Base-by-base conservation (phyloP, 768 basidiomycete genomes). In the Suillus placidus region DNA sequence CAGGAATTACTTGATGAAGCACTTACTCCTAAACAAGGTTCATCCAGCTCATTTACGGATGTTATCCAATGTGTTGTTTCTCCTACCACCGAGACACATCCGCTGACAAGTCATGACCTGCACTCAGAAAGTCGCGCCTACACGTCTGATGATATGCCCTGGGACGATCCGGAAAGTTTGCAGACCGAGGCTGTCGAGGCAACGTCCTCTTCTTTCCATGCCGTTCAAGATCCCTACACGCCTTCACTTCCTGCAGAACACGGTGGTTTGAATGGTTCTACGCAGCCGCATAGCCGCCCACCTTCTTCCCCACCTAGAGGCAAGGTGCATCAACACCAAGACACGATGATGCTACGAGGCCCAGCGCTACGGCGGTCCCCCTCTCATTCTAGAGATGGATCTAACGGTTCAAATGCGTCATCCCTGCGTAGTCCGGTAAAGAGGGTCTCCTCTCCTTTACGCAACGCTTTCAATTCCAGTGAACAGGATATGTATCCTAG, bases 131-230 rank as follows among this genome's bases (percentile, higher is more conserved):
- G 40, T 40, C 61, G 45, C 12, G 38, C 61, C 12, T 68, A 68
- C 13, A 63, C 67, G 6, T 68, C 64, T 37, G 68, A 69, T 30
- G 66, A 67, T 30, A 69, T 69, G 60, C 66, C 68, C 32, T 69
- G 68, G 67, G 67, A 63, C 35, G 64, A 68, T 55, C 64, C 64
- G 38, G 68, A 69, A 67, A 63, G 63, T 32, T 60, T 66, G 23
- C 38, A 43, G 18, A 47, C 54, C 5, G 58, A 56, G 14, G 38
- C 23, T 5, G 16, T 5, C 12, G 58, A 57, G 20, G 18, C 23
- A 8, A 32, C 14, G 23, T 34, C 35, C 23, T 7, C 62, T 16
- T 26, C 56, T 26, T 38, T 32, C 20, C 35, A 60, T 34, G 12
- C 16, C 45, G 32, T 35, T 8, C 37, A 13, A 38, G 61, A 67